phyloP scores from a whole-genome alignment of 257 asterid species.

The Gentiana straminea region DNA sequence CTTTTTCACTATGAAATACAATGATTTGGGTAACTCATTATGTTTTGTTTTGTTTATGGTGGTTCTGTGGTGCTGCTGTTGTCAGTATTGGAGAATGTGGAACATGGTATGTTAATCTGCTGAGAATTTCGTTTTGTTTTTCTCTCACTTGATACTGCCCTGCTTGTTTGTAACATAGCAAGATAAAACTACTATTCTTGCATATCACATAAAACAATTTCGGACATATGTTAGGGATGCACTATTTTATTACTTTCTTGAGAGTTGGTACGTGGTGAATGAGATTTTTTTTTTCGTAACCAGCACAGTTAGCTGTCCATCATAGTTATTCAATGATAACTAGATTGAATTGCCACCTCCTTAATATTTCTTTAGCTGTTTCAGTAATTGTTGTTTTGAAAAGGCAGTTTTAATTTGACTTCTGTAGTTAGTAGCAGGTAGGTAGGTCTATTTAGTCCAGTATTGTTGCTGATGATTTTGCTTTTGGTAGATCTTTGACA shows the following conservation, averaged over 20 bases:
- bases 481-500: not conserved
- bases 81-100: slow-evolving; percentile 99
- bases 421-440: not conserved
- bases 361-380: too few relatives aligned
- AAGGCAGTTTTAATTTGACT: not conserved
- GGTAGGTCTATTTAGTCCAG: too few relatives aligned
- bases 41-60: slow-evolving; percentile 12
- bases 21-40: slow-evolving; percentile 6
- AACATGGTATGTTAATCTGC: slow-evolving; percentile 59
- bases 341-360: not conserved
- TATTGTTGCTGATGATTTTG: not conserved
- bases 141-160: not conserved
- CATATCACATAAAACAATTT: too few relatives aligned
- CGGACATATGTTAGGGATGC: too few relatives aligned
- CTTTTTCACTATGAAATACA: not conserved
- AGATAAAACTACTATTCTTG: too few relatives aligned
- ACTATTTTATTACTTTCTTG: too few relatives aligned
- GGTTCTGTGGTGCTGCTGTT: slow-evolving; percentile 24
- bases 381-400: too few relatives aligned
- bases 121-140: not conserved
- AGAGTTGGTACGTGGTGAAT: not conserved
- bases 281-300: not conserved
- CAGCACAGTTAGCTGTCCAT: not conserved
- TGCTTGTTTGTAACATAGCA: too few relatives aligned
- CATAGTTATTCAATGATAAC: not conserved